Evolutionary conservation across 2,329 filamentous ascomycete genomes (phyloP).

Genomic region (Ramularia endophylla): DNA sequence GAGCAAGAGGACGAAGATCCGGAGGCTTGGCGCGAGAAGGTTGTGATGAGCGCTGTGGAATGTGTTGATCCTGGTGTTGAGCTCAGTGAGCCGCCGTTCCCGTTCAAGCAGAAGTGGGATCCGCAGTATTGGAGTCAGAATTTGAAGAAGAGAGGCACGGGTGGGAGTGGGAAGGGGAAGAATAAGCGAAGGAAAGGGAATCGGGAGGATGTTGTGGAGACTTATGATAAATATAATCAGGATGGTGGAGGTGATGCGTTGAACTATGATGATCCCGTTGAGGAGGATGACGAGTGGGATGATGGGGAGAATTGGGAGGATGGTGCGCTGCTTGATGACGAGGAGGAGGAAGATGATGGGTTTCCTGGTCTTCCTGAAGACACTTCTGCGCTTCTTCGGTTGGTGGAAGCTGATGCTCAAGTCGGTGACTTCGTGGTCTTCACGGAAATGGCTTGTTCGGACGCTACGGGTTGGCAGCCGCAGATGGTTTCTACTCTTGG

Average conservation of each 20-base stretch:
- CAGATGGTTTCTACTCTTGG: conserved; percentile 60
- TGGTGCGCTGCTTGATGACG: conserved; percentile 20
- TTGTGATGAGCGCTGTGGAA: conserved; percentile 74
- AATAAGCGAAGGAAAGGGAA: conserved; percentile 50
- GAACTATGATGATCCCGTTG: conserved; percentile 40
- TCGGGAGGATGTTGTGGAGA: conserved; percentile 33
- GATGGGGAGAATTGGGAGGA: conserved; percentile 18
- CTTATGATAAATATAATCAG: conserved; percentile 34
- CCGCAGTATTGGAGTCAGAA: conserved; percentile 53
- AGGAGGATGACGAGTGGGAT: conserved; percentile 22
- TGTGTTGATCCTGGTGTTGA: conserved; percentile 65
- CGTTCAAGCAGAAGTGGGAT: conserved; percentile 82
- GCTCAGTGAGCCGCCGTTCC: conserved; percentile 75
- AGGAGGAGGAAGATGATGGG: conserved; percentile 45
- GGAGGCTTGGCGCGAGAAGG: conserved; percentile 66
- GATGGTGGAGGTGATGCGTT: conserved; percentile 30
- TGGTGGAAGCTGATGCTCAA: conserved; percentile 46
- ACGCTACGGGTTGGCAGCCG: conserved; percentile 61
- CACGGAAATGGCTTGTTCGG: conserved; percentile 58
- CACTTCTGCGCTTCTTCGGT: conserved; percentile 42
- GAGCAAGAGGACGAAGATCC: conserved; percentile 41
- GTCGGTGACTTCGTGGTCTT: conserved; percentile 63
- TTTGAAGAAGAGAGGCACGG: conserved; percentile 30
- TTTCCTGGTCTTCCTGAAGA: conserved; percentile 42
- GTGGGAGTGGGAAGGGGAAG: conserved; percentile 39